Percentiles rank a stretch among this genome's conserved stretches.
phyloP scores from a whole-genome alignment of 2,329 filamentous ascomycete species.

The Xylariaceae sp. region DNA sequence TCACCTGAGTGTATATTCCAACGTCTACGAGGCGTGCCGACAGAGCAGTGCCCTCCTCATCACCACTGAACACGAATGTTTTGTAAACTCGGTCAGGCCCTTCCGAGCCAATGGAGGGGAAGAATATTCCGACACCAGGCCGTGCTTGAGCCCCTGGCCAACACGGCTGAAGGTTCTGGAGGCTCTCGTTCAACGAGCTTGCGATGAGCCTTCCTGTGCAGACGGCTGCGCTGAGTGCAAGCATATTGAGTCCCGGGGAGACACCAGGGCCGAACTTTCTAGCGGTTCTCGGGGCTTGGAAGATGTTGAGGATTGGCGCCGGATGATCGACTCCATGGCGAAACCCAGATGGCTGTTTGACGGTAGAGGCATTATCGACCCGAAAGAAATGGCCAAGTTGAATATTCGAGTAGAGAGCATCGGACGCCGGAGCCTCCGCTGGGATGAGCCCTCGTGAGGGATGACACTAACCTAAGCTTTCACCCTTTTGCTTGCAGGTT shows the following conservation, averaged over 20 bases:
- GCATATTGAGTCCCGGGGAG: constrained; percentile 36
- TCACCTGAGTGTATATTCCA: constrained; percentile 44
- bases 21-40: constrained; percentile 45
- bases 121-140: constrained; percentile 36
- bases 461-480: too few species aligned
- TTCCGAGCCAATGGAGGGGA: background rate
- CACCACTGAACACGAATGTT: constrained; percentile 54
- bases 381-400: constrained; percentile 42
- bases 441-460: background rate
- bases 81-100: constrained; percentile 35
- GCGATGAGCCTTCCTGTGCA: constrained; percentile 40
- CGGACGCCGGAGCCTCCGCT: constrained; percentile 26
- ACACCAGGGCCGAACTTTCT: constrained; percentile 38
- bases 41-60: constrained; percentile 47
- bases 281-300: constrained; percentile 43
- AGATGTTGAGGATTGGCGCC: constrained; percentile 44
- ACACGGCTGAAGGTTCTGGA: constrained; percentile 17
- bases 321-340: constrained; percentile 44
- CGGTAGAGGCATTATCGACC: constrained; percentile 49
- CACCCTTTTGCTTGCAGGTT: too few species aligned
- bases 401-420: constrained; percentile 49
- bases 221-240: constrained; percentile 46
- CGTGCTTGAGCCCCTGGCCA: too few species aligned
- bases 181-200: constrained; percentile 45
- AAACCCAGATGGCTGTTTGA: constrained; percentile 54